Base-by-base conservation (phyloP, 2,329 filamentous ascomycete genomes). In the Macrophomina tecta region DNA sequence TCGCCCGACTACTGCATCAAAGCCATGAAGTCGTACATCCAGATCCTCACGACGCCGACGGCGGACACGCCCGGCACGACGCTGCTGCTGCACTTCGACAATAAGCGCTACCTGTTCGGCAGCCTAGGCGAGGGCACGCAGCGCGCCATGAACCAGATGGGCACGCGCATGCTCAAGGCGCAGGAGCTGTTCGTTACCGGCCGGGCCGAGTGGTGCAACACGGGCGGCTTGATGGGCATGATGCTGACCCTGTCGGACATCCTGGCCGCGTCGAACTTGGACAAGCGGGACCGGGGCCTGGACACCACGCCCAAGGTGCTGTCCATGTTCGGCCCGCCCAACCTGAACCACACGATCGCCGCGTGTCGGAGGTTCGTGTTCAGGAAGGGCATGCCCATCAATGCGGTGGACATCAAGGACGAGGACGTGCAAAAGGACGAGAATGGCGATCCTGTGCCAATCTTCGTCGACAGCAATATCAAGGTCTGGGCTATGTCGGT, bases 171-270 rank as follows among this genome's bases (percentile, higher is more conserved):
- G 70, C 78, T 83, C 34, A 90, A 90, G 75, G 83, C 92, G 0
- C 87, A 88, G 55, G 89, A 97, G 73, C 82, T 97, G 67, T 97
- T 99, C 77, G 77, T 99, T 67, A 91, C 92, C 0, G 95, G 95
- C 2, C 84, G 84, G 48, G 87, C 91, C 48, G 85, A 88, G 75
- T 97, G 93, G 93, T 81, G 82, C 36, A 91, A 87, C 72, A 86
- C 87, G 40, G 95, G 95, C 67, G 95, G 95, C 3, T 80, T 98
- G 69, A 82, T 97, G 69, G 95, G 95, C 63, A 87, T 94, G 82
- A 85, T 97, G 67, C 84, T 99, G 70, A 96, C 92, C 4, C 78
- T 97, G 67, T 93, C 94, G 34, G 93, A 95, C 77, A 80, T 85
- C 5, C 78, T 86, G 28, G 81, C 85, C 5, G 77, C 81, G 16